phyloP scores from a whole-genome alignment of 805 yeast genomes.

The Kodamaea leandrae region DNA sequence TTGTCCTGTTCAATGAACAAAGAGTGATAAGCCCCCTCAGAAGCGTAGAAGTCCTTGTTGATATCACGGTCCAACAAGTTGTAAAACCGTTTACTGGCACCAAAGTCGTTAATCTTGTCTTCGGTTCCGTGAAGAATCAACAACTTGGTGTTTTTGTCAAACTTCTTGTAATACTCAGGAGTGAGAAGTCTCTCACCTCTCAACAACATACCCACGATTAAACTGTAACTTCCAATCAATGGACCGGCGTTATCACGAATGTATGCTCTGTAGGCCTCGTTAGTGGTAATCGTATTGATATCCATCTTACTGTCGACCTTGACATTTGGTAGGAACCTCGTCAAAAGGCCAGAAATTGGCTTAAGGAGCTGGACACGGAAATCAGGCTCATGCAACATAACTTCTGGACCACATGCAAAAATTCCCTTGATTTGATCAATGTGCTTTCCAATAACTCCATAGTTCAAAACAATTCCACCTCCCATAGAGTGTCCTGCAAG shows the following conservation, averaged over 20 bases:
- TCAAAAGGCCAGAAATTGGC: constrained; percentile 38
- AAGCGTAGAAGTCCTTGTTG: constrained; percentile 27
- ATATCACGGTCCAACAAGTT: constrained; percentile 28
- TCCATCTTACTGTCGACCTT: constrained; percentile 55
- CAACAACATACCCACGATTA: constrained; percentile 57
- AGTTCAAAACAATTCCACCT: constrained; percentile 67
- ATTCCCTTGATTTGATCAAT: constrained; percentile 46
- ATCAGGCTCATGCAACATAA: constrained; percentile 55
- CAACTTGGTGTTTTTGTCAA: constrained; percentile 44
- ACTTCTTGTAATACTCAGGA: constrained; percentile 32
- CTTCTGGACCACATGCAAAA: constrained; percentile 57
- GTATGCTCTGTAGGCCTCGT: constrained; percentile 45
- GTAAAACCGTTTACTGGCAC: constrained; percentile 45
- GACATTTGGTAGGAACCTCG: constrained; percentile 43
- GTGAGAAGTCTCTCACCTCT: constrained; percentile 57
- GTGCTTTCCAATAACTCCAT: constrained; percentile 54
- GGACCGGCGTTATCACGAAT: constrained; percentile 39
- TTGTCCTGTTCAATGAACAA: constrained; percentile 47
- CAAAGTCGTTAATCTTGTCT: constrained; percentile 60
- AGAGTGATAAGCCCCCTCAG: constrained; percentile 42
- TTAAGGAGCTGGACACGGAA: constrained; percentile 28
- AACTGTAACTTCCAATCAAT: constrained; percentile 51
- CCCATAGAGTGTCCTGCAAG: constrained; percentile 81
- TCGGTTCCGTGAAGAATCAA: constrained; percentile 59
- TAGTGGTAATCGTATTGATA: constrained; percentile 52